Evolutionary conservation across 129 eudicot genomes (phyloP), one percentile per base, ranked within the genome.

Genomic region (Silybum marianum): DNA sequence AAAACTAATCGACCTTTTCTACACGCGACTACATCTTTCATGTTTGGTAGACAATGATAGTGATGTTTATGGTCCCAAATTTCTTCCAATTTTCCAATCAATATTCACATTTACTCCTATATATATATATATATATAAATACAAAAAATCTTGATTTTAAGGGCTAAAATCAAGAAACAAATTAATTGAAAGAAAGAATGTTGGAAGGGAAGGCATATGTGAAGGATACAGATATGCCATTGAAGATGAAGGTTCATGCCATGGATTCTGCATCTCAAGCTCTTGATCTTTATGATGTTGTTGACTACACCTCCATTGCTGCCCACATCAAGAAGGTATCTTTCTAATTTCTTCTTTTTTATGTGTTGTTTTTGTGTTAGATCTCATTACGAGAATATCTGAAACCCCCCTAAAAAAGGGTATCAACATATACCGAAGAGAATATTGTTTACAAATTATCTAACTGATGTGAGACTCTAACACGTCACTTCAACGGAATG

Each of bases 231-330:
- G 89, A 89, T 66, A 89, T 89, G 92, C 83, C 88, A n/a, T 34
- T 84, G 73, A 86, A 89, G 88, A 84, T 89, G 92, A 88, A 89
- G 36, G 71, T 65, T 72, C 88, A 86, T 39, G 92, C 92, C 18
- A 86, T 89, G 90, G 83, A 82, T 78, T 75, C 73, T 74, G 92
- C 92, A 72, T 89, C 90, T 65, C 86, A 76, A 71, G 92, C 92
- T 78, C 88, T 89, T 78, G 92, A 89, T 81, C 75, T 86, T 11
- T 86, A 84, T 84, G 92, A 89, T 86, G 92, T 84, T 62, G 69
- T 82, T 18, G 90, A 89, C 23, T 81, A 34, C 77, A 86, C 77
- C 19, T 84, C 88, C 70, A 84, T 89, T 67, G 89, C 90, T 58
- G 88, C 92, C 62, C 85, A 89, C 82, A 89, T 89, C 81, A 89